These are phyloP conservation scores for Phoma sp. DNA, from an alignment of 2,329 filamentous ascomycete species.

Conservation along the genomic window DNA sequence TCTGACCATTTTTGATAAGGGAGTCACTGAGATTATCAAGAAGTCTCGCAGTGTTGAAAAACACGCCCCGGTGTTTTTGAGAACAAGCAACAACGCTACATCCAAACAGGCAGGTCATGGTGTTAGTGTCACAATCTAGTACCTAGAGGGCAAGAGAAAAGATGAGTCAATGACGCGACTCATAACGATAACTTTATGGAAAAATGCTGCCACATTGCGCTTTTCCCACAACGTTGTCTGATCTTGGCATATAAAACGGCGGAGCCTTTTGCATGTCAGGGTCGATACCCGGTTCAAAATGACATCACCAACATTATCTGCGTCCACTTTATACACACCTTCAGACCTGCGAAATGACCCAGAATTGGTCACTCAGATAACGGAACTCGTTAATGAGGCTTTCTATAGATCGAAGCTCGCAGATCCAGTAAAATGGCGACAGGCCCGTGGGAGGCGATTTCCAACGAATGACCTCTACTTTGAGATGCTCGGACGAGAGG, in stretches of 20 bases:
- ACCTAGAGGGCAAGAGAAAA: too few relatives aligned
- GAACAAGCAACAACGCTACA: too few relatives aligned
- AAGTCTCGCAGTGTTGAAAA: too few relatives aligned
- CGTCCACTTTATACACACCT: constrained; percentile 20
- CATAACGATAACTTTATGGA: not conserved
- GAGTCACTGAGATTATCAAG: too few relatives aligned
- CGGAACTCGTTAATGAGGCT: constrained; percentile 26
- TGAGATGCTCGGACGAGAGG: constrained; percentile 19
- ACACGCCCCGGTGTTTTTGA: too few relatives aligned
- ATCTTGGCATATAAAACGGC: not conserved
- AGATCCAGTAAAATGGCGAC: constrained; percentile 24
- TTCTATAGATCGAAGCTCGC: constrained; percentile 24
- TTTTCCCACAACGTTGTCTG: too few relatives aligned
- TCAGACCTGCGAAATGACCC: constrained; percentile 16
- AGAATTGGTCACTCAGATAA: constrained; percentile 20
- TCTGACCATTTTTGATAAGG: too few relatives aligned
- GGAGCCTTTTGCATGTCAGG: not conserved
- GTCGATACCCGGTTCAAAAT: constrained; percentile 1
- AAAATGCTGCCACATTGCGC: not conserved
- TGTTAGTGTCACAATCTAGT: too few relatives aligned
- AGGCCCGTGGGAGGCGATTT: constrained; percentile 19
- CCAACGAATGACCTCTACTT: constrained; percentile 18
- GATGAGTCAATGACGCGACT: not conserved
- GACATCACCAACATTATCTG: constrained; percentile 16
- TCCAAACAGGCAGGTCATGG: not conserved